Evolutionary conservation across 2,329 filamentous ascomycete genomes (phyloP), one percentile per base, ranked within the genome.

Genomic region (Xylariomycetidae sp.): DNA sequence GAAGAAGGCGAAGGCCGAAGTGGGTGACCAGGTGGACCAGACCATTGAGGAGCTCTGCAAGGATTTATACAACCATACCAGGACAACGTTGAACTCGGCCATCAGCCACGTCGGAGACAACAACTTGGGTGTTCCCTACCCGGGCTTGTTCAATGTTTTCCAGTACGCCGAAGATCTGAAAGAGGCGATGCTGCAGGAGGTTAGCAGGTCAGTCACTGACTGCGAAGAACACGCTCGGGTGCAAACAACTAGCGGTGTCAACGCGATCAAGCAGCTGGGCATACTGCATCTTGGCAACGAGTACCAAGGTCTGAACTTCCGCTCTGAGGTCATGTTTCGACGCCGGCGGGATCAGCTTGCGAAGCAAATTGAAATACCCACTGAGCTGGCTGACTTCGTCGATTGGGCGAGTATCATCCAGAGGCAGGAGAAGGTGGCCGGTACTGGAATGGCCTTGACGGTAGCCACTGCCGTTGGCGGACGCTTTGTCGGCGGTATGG

Each of bases 81-180:
- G 90, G 10, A 73, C 76, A 10, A 82, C 80, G 3, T 70, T 98
- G 35, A 80, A 74, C 38, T 66, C 68, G n/a, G 80, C 85, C 13
- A 95, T 98, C 43, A 61, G 73, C 4, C 77, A 79, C 39, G 82
- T 88, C 12, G 87, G 85, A 6, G 82, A 87, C 36, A 73, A 72
- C 33, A 78, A 90, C 48, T 77, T 93, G 22, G 83, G 87, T 25
- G 81, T 98, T 12, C 73, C 80, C 12, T 98, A 98, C 52, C 86
- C 85, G 2, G 92, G 92, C 18, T 58, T 96, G 5, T 79, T 93
- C 44, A 78, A 75, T 25, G 87, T 83, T 2, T 95, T 94, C 64
- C 76, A 88, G 45, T 98, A 93, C 54, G 92, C 92, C 3, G 92
- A 98, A 44, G 87, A 94, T 40, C 69, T 96, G 42, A 94, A 94